Conservation (phyloP, 2,329 filamentous ascomycete genomes). For the Pseudofabraea citricarpa region DNA sequence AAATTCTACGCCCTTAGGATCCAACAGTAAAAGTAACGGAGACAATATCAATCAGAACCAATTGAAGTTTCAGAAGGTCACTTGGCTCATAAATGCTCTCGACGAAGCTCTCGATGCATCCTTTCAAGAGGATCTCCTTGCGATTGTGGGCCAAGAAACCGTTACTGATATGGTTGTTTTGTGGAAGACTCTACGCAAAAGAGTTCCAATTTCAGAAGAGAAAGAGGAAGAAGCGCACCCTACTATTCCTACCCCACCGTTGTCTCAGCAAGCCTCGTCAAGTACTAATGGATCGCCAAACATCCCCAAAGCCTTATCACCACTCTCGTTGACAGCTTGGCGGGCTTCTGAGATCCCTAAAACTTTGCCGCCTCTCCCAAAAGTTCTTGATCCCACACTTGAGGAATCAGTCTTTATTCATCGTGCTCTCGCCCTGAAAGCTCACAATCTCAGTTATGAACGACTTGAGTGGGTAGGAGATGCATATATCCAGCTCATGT, state of each 20-base stretch:
- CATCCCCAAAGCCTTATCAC: conserved; percentile 16
- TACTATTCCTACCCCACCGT: too few species aligned
- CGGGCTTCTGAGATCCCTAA: conserved; percentile 42
- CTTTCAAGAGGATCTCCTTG: conserved; percentile 9
- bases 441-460: conserved; percentile 58
- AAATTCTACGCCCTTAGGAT: too few species aligned
- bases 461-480: conserved; percentile 86
- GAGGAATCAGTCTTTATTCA: conserved; percentile 66
- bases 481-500: conserved; percentile 74
- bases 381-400: conserved; percentile 53
- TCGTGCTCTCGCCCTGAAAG: conserved; percentile 18
- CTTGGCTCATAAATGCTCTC: conserved; percentile 19
- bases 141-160: conserved; percentile 14
- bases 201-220: too few species aligned
- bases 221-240: too few species aligned
- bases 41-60: too few species aligned
- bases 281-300: conserved; percentile 2
- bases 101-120: conserved; percentile 19
- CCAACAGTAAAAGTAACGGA: too few species aligned
- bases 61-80: too few species aligned
- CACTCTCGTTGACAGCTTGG: conserved; percentile 40
- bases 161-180: conserved; percentile 17
- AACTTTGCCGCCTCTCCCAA: conserved; percentile 53
- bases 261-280: too few species aligned
- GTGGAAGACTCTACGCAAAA: conserved; percentile 11